Base-by-base conservation (phyloP, 2,329 filamentous ascomycete genomes). In the Daldinia eschscholtzii region DNA sequence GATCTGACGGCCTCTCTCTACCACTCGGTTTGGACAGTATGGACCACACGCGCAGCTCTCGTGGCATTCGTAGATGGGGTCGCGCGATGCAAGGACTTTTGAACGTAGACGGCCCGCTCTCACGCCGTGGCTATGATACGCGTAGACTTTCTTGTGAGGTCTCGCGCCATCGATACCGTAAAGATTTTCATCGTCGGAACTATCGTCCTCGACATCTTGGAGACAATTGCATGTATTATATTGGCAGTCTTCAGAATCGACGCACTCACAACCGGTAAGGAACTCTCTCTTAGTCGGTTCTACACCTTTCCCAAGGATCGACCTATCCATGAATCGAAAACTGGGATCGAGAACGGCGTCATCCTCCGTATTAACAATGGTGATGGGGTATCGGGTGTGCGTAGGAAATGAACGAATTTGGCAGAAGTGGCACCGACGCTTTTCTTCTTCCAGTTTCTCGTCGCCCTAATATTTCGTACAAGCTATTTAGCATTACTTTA, bases 21-120 rank as follows among this genome's bases (percentile, higher is more conserved):
- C 92, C 0, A 94, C 89, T 4, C 92, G 85, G 75, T 93, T 95
- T 1, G 91, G 89, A 74, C 93, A 97, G 18, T 81, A 72, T 0
- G 79, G 76, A 2, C 85, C 85, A 73, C 93, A 97, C 2, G 80
- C 82, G 79, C 93, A 97, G 7, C 85, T 87, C 1, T 85, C 81
- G 73, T 96, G 93, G 76, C 93, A 97, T 75, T 97, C 93, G 79
- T 94, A 95, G 64, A 97, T 91, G 0, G 91, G 88, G 37, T 85
- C 78, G 42, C 86, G 83, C 28, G 86, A 88, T 26, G 83, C 73
- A 12, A 90, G 81, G 48, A 87, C 81, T 48, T 82, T 82, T 28
- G 82, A 81, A 18, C 87, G 81, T 50, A 92, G 78, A 18, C 86
- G 81, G 0, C 86, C 88, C 1, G 83, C 82, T 64, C 84, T 85